phyloP scores from a whole-genome alignment of 805 yeast species.

The Saturnispora silvae region DNA sequence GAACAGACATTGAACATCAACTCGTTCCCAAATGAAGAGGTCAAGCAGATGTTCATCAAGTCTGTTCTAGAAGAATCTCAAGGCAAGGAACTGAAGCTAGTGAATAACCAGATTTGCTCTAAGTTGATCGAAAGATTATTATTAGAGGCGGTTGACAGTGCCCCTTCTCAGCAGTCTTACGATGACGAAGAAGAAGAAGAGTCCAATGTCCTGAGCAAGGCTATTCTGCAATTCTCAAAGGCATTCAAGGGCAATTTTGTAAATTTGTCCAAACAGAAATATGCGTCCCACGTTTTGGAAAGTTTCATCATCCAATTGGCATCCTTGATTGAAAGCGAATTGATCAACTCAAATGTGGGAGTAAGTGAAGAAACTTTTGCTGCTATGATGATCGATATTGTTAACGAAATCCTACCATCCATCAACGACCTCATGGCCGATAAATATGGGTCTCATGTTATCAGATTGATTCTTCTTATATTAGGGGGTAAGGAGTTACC shows the following conservation, averaged over 20 bases:
- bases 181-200: no score
- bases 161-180: conserved; percentile 55
- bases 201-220: no score
- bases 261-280: conserved; percentile 75
- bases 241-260: conserved; percentile 66
- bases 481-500: conserved; percentile 73
- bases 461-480: conserved; percentile 61
- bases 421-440: conserved; percentile 52
- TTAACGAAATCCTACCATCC: conserved; percentile 56
- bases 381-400: conserved; percentile 54
- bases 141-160: conserved; percentile 51
- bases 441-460: conserved; percentile 81
- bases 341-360: conserved; percentile 30
- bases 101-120: conserved; percentile 90
- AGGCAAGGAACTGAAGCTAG: conserved; percentile 86
- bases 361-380: conserved; percentile 60
- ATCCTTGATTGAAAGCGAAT: conserved; percentile 62
- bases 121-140: conserved; percentile 82
- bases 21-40: conserved; percentile 67
- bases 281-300: conserved; percentile 89
- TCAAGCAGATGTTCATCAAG: conserved; percentile 56
- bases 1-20: conserved; percentile 76
- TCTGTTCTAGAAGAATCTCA: conserved; percentile 77
- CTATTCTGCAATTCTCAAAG: conserved; percentile 51
- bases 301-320: conserved; percentile 71